phyloP scores from a whole-genome alignment of 1,284 basidiomycete species.

The Wolfiporia cocos region DNA sequence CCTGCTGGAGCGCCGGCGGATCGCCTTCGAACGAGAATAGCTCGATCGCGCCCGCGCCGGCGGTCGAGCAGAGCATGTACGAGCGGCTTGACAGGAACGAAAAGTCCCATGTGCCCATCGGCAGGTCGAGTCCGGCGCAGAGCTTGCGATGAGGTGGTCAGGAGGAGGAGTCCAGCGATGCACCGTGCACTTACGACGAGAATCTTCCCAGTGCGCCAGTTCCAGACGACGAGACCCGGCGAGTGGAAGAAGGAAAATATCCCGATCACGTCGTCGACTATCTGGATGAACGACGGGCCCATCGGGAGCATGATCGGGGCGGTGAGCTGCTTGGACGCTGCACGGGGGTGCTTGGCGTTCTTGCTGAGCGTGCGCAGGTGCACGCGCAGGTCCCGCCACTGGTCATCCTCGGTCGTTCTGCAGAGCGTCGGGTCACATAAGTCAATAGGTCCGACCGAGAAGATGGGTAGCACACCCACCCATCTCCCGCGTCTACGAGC shows the following conservation, averaged over 20 bases:
- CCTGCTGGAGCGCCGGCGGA: constrained; percentile 1
- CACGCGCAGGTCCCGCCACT: too few relatives aligned
- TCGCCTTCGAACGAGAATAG: constrained; percentile 30
- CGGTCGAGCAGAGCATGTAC: constrained; percentile 34
- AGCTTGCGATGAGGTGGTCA: constrained; percentile 22
- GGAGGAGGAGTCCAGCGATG: too few relatives aligned
- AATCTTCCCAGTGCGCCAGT: constrained; percentile 42
- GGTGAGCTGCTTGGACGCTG: constrained; percentile 16
- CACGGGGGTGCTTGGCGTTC: constrained; percentile 34
- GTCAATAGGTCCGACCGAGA: too few relatives aligned
- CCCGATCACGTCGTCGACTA: constrained; percentile 46
- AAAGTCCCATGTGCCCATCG: constrained; percentile 33
- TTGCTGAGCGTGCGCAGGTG: constrained; percentile 36
- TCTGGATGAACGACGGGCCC: constrained; percentile 35
- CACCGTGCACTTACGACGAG: constrained; percentile 40
- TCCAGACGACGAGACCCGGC: constrained; percentile 42
- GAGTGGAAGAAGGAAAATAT: constrained; percentile 34
- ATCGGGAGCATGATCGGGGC: constrained; percentile 26
- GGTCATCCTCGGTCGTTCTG: too few relatives aligned
- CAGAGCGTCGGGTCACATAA: constrained; percentile 1
- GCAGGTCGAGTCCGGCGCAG: constrained; percentile 19
- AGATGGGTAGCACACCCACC: constrained; percentile 11
- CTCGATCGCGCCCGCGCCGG: constrained; percentile 29
- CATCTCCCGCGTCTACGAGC: constrained; percentile 32
- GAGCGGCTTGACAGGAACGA: constrained; percentile 40